Base-by-base conservation (phyloP, 2,329 filamentous ascomycete genomes). In the Pyricularia grisea region DNA sequence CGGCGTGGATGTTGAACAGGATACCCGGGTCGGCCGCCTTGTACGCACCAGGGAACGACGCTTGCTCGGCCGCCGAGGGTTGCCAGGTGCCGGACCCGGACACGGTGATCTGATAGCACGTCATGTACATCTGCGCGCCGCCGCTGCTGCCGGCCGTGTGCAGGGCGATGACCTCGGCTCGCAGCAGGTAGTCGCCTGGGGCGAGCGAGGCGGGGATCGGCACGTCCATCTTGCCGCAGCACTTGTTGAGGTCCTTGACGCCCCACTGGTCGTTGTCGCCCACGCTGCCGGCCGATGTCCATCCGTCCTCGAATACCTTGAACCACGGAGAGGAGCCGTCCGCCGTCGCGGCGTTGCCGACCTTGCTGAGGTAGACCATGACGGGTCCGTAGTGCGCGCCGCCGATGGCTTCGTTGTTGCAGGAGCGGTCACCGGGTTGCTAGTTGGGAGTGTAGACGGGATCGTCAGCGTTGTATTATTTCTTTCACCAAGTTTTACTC, bases 311-410 rank as follows among this genome's bases (percentile, higher is more conserved):
- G 74, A 79, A 83, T 72, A 85, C 78, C 77, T 86, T 86, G 78
- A 85, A 85, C 82, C 82, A 85, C 4, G 77, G 76, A 3, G 77
- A 74, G 11, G 79, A 79, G 31, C 80, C 79, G 70, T 80, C 78
- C 68, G 82, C 81, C 0, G 78, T 79, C 28, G 78, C 72, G 3
- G 83, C 81, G 72, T 85, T 81, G 4, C 76, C 72, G 4, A 86
- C 84, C 71, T 83, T 81, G 72, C 78, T 78, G 70, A 85, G 74
- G 76, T 85, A 85, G 2, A 81, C 79, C 31, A 81, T 77, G 10
- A 85, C 80, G 2, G 84, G 83, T 1, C 83, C 83, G 73, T 82
- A 83, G 75, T 86, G 84, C 66, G 80, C 80, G 31, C 84, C 83
- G 27, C 84, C 84, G 70, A 86, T 84, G 28, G 82, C 84, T 72